Evolutionary conservation across 1,139 yeast species (phyloP).

Genomic region (Geotrichum fermentans): DNA sequence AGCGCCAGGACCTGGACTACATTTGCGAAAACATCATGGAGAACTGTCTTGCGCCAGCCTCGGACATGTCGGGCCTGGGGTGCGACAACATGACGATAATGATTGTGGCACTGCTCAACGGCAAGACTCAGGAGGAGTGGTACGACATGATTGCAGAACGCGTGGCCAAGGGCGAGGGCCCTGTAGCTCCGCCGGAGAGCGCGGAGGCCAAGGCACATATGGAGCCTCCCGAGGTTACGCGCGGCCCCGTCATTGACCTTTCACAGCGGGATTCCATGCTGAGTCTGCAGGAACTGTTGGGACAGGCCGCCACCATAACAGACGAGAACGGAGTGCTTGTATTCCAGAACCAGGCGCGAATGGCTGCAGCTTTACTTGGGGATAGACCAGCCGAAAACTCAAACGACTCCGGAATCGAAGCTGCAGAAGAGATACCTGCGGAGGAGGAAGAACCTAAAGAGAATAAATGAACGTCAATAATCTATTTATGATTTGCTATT

Average conservation of each 20-base stretch:
- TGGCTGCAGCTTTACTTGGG: background rate
- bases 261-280: conserved; percentile 6
- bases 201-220: conserved; percentile 22
- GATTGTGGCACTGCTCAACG: conserved; percentile 77
- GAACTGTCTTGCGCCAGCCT: conserved; percentile 90
- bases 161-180: conserved; percentile 42
- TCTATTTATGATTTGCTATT: no score
- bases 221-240: background rate
- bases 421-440: conserved; percentile 6
- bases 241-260: background rate
- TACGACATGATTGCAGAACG: conserved; percentile 62
- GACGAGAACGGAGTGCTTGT: conserved; percentile 22
- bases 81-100: conserved; percentile 97
- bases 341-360: conserved; percentile 17
- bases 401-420: background rate
- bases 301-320: conserved; percentile 19
- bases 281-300: conserved; percentile 20
- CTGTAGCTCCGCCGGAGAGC: conserved; percentile 36
- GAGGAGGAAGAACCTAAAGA: background rate
- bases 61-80: conserved; percentile 91
- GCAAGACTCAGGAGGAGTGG: conserved; percentile 80
- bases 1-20: conserved; percentile 58
- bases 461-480: no score
- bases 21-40: conserved; percentile 91
- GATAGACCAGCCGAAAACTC: background rate